phyloP scores from a whole-genome alignment of 2,329 filamentous ascomycete genomes.

The Stachybotrys echinatus region DNA sequence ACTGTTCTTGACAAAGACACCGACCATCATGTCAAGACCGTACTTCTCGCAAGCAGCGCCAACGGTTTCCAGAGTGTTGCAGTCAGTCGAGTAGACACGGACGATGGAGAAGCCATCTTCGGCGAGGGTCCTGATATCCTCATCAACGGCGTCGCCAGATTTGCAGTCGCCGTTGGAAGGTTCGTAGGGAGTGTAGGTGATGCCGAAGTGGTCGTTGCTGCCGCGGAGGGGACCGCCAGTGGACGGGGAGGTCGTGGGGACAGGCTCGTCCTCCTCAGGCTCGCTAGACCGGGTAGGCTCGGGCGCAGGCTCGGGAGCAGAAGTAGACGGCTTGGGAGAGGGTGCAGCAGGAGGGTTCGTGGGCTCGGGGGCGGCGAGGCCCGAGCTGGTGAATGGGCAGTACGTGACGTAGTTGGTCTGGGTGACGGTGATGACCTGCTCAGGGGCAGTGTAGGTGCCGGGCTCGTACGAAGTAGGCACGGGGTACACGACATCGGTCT shows the following conservation, averaged over 20 bases:
- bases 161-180: conserved; percentile 58
- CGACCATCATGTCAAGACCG: conserved; percentile 76
- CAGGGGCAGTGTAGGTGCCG: conserved; percentile 68
- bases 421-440: conserved; percentile 62
- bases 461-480: conserved; percentile 59
- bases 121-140: conserved; percentile 59
- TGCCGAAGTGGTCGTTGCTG: conserved; percentile 58
- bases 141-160: conserved; percentile 47
- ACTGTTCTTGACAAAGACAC: conserved; percentile 73
- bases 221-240: conserved; percentile 27
- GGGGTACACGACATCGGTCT: conserved; percentile 58
- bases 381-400: conserved; percentile 59
- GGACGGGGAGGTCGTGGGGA: conserved; percentile 17
- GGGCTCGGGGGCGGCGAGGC: conserved; percentile 25
- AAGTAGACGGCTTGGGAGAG: conserved; percentile 2
- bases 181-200: conserved; percentile 76
- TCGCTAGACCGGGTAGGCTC: conserved; percentile 13
- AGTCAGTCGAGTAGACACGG: conserved; percentile 91
- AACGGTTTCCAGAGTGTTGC: conserved; percentile 71
- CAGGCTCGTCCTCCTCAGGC: conserved; percentile 9
- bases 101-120: conserved; percentile 61
- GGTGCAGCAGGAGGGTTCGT: conserved; percentile 11
- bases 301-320: conserved; percentile 12
- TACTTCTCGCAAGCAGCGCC: conserved; percentile 60
- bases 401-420: conserved; percentile 63